These are phyloP conservation scores for Coelastrella sp. DNA, from an alignment of 139 green algal species.

Conservation along the genomic window DNA sequence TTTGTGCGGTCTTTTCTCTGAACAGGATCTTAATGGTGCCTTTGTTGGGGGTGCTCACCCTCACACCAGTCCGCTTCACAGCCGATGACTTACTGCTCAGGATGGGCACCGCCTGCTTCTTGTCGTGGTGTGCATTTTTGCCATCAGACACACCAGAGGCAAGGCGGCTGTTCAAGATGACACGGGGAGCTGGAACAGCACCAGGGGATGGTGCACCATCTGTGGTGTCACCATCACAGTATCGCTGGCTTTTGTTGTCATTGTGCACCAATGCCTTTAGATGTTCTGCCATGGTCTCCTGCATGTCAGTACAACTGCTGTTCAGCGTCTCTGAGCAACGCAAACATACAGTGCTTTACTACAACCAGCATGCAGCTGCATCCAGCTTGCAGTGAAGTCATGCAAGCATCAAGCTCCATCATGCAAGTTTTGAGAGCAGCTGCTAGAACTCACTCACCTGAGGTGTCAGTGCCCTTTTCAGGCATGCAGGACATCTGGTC, in stretches of 20 bases:
- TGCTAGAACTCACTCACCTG: too few species aligned
- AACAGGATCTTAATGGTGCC: background rate
- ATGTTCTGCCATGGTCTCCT: background rate
- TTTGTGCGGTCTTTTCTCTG: background rate
- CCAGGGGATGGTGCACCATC: too few species aligned
- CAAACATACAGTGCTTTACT: background rate
- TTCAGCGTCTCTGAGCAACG: background rate
- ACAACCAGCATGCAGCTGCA: background rate
- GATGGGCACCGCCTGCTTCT: too few species aligned
- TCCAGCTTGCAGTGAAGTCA: too few species aligned
- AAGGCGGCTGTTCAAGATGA: too few species aligned
- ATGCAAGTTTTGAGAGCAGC: too few species aligned
- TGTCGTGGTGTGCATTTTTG: too few species aligned
- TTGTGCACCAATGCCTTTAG: background rate
- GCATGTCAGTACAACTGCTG: background rate
- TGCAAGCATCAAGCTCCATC: too few species aligned
- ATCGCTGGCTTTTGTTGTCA: background rate
- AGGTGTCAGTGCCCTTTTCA: background rate
- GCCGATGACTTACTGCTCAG: background rate
- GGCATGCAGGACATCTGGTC: background rate
- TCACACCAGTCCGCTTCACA: background rate
- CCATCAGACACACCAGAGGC: too few species aligned
- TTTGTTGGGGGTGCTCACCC: background rate
- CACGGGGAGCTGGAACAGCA: too few species aligned
- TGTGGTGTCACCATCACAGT: too few species aligned